Evolutionary conservation across 352 stramenopile genomes (phyloP), one percentile per base, ranked within the genome.

Genomic region (Globisporangium recalcitrans): DNA sequence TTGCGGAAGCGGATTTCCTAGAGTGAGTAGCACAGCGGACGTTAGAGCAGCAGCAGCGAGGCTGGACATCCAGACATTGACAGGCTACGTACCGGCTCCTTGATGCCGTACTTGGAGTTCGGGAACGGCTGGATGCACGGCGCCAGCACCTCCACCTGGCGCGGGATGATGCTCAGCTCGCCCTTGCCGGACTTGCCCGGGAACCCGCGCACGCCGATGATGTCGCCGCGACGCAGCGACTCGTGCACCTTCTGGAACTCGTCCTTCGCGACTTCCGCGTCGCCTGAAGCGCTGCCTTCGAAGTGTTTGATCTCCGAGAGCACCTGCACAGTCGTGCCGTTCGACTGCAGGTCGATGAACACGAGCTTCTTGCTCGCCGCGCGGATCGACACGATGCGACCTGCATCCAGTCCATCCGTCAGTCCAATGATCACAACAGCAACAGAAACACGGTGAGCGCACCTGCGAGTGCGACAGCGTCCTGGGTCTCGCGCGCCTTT

Each of bases 1-100:
- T 99, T 96, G 34, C 97, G 88, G 69, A 99, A 99, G 26, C 97
- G 90, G 27, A 98, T 98, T 73, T 99, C 97, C 85, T 98, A 24
- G 27, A 31, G 27, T 6, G 5, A 31, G 38, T 29, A 10, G 19
- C 14, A 51, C 44, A 19, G n/a, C 19, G 24, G 13, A 19, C 2
- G 31, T 47, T 27, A 60, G 8, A 29, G 13, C 14, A 73, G 9
- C 27, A 61, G 10, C 16, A 22, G 14, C 24, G 2, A 26, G 6
- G 22, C 32, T 27, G 8, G 9, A 5, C 27, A 31, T 31, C 27
- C 27, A 31, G 27, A 31, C 21, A 32, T 13, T 5, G 19, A 56
- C 7, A 31, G 60, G 24, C 10, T 46, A 65, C 76, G 57, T 64
- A 91, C 83, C 31, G 80, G 82, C 47, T 89, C 87, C 63, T 97